Evolutionary conservation across 352 stramenopile genomes (phyloP), one percentile per base, ranked within the genome.

Genomic region (Phytophthora pistaciae): DNA sequence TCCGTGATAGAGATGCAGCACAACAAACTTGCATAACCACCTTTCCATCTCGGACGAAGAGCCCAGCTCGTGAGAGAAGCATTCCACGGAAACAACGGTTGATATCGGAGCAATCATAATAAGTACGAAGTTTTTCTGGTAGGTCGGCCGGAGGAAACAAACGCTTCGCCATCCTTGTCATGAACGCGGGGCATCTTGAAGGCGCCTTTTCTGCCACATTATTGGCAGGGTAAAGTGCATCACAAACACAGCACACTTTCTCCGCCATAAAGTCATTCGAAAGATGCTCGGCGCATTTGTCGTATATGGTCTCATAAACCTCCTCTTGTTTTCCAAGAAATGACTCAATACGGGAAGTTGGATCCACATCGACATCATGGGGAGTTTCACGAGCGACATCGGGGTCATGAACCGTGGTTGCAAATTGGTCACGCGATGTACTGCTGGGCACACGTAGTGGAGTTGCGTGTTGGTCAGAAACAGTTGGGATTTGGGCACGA

Each of bases 191-290:
- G 5, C 50, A 42, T 20, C n/a, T 53, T 40, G 8, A 52, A 20
- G 52, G 6, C 20, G 9, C 33, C 8, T 56, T 56, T 11, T 38
- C 7, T 4, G 40, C 21, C 29, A 56, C 25, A 18, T 4, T 25
- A 20, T 20, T 27, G 25, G 25, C 25, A 27, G 25, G 25, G 9
- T 56, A 23, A 3, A 56, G 10, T 9, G 50, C 23, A 20, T 56
- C 50, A 36, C 50, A 56, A 18, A 56, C 11, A 25, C 23, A 56
- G 13, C 50, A 56, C 10, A 56, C 11, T 42, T 56, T 56, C 25
- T 56, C 50, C 14, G 21, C 18, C 50, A 56, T 56, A 36, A 40
- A 40, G 10, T 40, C 33, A 14, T 40, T 40, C 13, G 33, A 40
- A 5, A 40, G 33, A 14, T 40, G 11, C 20, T 21, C 13, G 21